Evolutionary conservation across 148 eudicot species (phyloP).

Genomic region (Rhododendron ferrugineum): DNA sequence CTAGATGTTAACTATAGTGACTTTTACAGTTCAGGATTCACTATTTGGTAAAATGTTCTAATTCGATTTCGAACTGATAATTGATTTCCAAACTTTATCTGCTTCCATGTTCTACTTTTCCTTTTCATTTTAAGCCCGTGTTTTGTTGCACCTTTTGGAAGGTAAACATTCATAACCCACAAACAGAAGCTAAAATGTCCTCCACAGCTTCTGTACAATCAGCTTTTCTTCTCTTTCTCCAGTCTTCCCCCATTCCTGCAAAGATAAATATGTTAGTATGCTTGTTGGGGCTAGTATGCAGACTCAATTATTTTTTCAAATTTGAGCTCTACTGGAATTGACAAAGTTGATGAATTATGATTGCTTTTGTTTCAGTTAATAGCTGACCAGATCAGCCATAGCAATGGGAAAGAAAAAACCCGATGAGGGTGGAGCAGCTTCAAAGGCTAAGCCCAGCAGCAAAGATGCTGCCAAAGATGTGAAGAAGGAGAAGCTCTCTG

Average conservation of each 20-base stretch:
- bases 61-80: not conserved
- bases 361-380: not conserved
- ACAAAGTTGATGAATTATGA: not conserved
- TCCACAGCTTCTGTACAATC: not conserved
- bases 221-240: not conserved
- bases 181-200: not conserved
- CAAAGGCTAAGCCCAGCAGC: conserved; percentile 27
- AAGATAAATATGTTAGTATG: not conserved
- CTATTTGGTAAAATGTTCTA: not conserved
- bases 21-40: not conserved
- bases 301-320: not conserved
- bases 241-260: not conserved
- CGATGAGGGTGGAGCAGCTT: conserved; percentile 26
- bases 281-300: not conserved
- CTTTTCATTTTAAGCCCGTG: not conserved
- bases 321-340: not conserved
- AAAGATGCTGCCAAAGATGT: conserved; percentile 31
- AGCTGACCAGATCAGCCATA: not conserved
- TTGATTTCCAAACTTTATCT: not conserved
- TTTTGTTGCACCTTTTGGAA: not conserved
- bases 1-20: not conserved
- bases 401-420: conserved; percentile 47
- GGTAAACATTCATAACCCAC: not conserved
- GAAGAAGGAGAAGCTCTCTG: conserved; percentile 45
- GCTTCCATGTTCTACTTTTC: not conserved